Conservation (phyloP, 768 basidiomycete genomes). For the Polyporus arcularius region DNA sequence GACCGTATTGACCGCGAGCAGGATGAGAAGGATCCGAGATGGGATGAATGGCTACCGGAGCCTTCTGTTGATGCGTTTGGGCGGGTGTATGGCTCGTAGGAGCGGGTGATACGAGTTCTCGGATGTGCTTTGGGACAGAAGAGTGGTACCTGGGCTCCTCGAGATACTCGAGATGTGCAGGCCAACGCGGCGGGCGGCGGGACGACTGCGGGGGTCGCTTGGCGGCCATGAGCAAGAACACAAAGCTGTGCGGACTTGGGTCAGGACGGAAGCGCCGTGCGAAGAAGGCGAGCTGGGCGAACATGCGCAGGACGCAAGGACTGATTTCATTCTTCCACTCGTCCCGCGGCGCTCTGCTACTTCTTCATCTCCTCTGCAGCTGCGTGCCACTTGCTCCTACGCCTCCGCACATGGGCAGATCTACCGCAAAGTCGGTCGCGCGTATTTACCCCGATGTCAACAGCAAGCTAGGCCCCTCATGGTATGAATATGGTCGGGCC, state of each 20-base stretch:
- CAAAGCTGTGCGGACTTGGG: not conserved
- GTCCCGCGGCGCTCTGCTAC: slow-evolving; percentile 5
- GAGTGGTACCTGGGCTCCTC: slow-evolving; percentile 52
- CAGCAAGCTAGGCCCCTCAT: slow-evolving; percentile 80
- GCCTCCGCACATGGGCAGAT: slow-evolving; percentile 58
- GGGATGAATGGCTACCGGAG: slow-evolving; percentile 45
- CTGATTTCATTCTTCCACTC: slow-evolving; percentile 15
- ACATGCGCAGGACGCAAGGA: slow-evolving; percentile 17
- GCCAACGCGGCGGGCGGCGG: slow-evolving; percentile 44
- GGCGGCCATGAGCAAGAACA: too few relatives aligned
- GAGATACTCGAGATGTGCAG: slow-evolving; percentile 56
- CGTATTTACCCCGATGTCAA: slow-evolving; percentile 91
- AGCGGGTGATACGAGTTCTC: slow-evolving; percentile 35
- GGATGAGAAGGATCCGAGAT: slow-evolving; percentile 68
- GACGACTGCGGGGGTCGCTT: not conserved
- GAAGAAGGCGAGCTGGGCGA: slow-evolving; percentile 9
- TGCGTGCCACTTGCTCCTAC: not conserved
- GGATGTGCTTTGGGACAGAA: slow-evolving; percentile 51
- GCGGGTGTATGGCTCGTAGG: slow-evolving; percentile 12
- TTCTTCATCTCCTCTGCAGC: slow-evolving; percentile 11
- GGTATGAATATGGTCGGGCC: slow-evolving; percentile 91
- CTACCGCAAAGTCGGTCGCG: slow-evolving; percentile 75
- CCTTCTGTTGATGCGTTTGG: slow-evolving; percentile 38
- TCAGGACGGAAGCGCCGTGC: slow-evolving; percentile 12
- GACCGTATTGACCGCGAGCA: slow-evolving; percentile 65